Evolutionary conservation across 2,329 filamentous ascomycete species (phyloP), one percentile per base, ranked within the genome.

Genomic region (Clonostachys chloroleuca): DNA sequence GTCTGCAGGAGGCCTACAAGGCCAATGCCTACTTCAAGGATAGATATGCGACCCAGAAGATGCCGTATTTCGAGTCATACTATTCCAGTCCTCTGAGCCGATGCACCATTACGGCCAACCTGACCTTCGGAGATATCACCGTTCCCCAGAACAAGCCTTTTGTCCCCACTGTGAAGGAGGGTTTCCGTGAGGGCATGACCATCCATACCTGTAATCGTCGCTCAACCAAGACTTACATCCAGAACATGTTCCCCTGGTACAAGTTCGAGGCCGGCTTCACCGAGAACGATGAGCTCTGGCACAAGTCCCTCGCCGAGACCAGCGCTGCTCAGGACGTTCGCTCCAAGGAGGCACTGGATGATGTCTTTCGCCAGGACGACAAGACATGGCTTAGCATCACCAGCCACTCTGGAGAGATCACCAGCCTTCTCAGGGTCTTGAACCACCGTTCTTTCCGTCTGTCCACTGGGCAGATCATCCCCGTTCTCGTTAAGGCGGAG

Each of bases 141-240:
- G 58, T 86, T 3, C 80, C 81, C 1, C 58, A 59, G 8, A 60
- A 69, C 4, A 61, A 61, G 12, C 75, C 73, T 0, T 87, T 86
- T 54, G 61, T 63, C 3, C 84, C 83, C 0, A 67, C 70, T 2
- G 66, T 88, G 51, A 87, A 86, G 62, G 85, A 88, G 55, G 60
- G 76, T 35, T 69, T 88, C 52, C 74, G 85, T 33, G 86, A 89
- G 62, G 77, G 78, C 3, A 79, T 88, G 47, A 81, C 77, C 46
- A 78, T 82, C 40, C 85, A 87, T 58, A 87, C 84, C 0, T 89
- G 86, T 59, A 82, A 89, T 62, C 73, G 78, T 33, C 73, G 85
- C 10, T 77, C 75, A 18, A 76, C 65, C 54, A 77, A 72, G 56
- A 70, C 74, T 1, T 72, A 73, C 49, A 82, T 88, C 51, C 63